Conservation (phyloP, 2,329 filamentous ascomycete genomes). For the Venturia nashicola region DNA sequence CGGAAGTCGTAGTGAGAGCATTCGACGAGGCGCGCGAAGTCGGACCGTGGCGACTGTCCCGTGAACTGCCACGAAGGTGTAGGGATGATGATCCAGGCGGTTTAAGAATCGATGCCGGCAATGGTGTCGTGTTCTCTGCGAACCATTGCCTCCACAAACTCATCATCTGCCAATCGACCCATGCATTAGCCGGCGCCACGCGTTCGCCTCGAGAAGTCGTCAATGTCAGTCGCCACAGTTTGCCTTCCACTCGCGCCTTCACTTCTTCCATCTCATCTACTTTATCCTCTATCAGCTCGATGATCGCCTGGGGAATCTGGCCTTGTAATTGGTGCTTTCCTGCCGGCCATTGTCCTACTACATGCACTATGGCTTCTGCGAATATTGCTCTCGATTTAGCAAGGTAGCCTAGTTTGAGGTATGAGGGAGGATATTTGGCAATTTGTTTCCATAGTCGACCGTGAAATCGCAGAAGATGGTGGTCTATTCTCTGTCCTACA, state of each 20-base stretch:
- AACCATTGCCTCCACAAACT: constrained; percentile 87
- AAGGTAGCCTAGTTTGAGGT: constrained; percentile 79
- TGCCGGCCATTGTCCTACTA: constrained; percentile 86
- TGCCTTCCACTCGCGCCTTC: constrained; percentile 66
- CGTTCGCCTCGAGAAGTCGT: constrained; percentile 71
- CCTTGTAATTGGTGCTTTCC: constrained; percentile 66
- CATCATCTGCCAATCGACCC: constrained; percentile 81
- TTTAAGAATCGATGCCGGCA: constrained; percentile 41
- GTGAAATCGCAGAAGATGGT: constrained; percentile 87
- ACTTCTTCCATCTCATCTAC: constrained; percentile 81
- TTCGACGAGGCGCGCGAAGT: constrained; percentile 1
- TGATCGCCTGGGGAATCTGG: constrained; percentile 59
- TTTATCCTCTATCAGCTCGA: constrained; percentile 91
- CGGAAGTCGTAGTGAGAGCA: neutral
- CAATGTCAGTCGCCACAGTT: constrained; percentile 69
- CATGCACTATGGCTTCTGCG: constrained; percentile 72
- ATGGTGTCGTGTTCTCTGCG: constrained; percentile 74
- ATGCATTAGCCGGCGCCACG: constrained; percentile 65
- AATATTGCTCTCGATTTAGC: constrained; percentile 70
- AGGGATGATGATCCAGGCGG: constrained; percentile 19
- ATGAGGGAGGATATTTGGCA: constrained; percentile 87
- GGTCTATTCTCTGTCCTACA: constrained; percentile 80
- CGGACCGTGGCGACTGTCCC: constrained; percentile 4
- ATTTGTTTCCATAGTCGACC: constrained; percentile 90
- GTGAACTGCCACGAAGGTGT: constrained; percentile 8